Conservation (phyloP, 257 asterid genomes). For the Cordia subcordata region DNA sequence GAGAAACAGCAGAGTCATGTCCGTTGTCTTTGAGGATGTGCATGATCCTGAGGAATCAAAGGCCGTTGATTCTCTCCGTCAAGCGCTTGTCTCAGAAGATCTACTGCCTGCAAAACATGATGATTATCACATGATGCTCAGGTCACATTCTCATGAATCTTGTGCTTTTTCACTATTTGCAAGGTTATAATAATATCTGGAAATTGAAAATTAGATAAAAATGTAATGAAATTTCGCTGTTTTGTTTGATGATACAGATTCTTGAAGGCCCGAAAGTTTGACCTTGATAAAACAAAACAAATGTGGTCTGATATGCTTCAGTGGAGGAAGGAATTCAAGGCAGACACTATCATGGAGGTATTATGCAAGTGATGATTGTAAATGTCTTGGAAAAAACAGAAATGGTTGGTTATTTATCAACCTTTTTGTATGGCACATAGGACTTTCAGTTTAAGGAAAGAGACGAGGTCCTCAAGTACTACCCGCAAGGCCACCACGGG, state of each 20-base stretch:
- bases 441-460: slow-evolving; percentile 78
- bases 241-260: slow-evolving; percentile 43
- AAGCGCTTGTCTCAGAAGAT: slow-evolving; percentile 86
- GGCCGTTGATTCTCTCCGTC: slow-evolving; percentile 89
- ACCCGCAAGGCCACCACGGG: slow-evolving; percentile 97
- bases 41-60: slow-evolving; percentile 84
- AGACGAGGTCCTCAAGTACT: slow-evolving; percentile 79
- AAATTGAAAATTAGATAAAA: too few relatives aligned
- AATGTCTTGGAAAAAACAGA: too few relatives aligned
- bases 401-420: too few relatives aligned
- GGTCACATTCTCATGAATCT: slow-evolving; percentile 29
- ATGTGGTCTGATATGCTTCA: slow-evolving; percentile 98
- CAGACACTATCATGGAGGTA: slow-evolving; percentile 86
- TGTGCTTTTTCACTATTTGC: too few relatives aligned
- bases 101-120: slow-evolving; percentile 83
- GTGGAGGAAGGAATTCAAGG: slow-evolving; percentile 93
- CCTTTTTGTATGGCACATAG: slow-evolving; percentile 21
- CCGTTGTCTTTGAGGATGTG: slow-evolving; percentile 76
- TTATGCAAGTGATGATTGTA: too few relatives aligned
- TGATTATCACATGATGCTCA: slow-evolving; percentile 83
- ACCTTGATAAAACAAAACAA: slow-evolving; percentile 83
- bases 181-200: too few relatives aligned
- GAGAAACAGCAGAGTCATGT: slow-evolving; percentile 75
- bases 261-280: slow-evolving; percentile 85
- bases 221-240: neutral